Evolutionary conservation across 2,329 filamentous ascomycete species (phyloP).

Genomic region (Curvularia lunata): DNA sequence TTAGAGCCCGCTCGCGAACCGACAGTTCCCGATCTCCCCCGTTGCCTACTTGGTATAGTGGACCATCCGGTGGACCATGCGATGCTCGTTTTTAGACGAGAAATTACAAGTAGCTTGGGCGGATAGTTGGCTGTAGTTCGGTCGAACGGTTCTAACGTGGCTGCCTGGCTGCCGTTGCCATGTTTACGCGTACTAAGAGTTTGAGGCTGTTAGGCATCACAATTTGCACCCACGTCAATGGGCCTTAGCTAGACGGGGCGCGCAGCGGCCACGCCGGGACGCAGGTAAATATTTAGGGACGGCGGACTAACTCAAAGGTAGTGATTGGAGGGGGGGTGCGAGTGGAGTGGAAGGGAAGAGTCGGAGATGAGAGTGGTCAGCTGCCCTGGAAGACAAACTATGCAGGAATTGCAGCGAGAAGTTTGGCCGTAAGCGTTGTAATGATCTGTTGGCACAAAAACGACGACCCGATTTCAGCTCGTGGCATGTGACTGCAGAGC

Average conservation of each 20-base stretch:
- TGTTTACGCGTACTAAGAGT: constrained; percentile 7
- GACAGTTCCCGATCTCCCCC: constrained; percentile 19
- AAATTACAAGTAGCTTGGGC: constrained; percentile 10
- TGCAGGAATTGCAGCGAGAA: constrained; percentile 19
- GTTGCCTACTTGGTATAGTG: constrained; percentile 7
- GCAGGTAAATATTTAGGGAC: constrained; percentile 24
- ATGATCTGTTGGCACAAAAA: constrained; percentile 25
- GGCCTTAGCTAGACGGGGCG: constrained; percentile 31
- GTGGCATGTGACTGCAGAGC: constrained; percentile 28
- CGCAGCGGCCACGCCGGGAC: constrained; percentile 24
- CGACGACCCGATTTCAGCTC: constrained; percentile 31
- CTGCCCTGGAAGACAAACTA: constrained; percentile 37
- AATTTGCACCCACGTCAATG: constrained; percentile 37
- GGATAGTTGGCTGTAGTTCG: not conserved
- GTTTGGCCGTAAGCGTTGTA: constrained; percentile 27
- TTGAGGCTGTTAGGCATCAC: constrained; percentile 41
- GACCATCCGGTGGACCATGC: constrained; percentile 9
- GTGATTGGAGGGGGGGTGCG: constrained; percentile 36
- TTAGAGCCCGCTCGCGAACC: constrained; percentile 23
- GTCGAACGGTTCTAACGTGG: constrained; percentile 17
- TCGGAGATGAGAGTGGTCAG: constrained; percentile 40
- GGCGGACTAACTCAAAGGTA: constrained; percentile 27
- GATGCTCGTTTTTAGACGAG: not conserved
- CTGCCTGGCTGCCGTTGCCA: constrained; percentile 19
- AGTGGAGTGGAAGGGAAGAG: constrained; percentile 30